phyloP scores from a whole-genome alignment of 345 rosid species.

The Mangifera indica region DNA sequence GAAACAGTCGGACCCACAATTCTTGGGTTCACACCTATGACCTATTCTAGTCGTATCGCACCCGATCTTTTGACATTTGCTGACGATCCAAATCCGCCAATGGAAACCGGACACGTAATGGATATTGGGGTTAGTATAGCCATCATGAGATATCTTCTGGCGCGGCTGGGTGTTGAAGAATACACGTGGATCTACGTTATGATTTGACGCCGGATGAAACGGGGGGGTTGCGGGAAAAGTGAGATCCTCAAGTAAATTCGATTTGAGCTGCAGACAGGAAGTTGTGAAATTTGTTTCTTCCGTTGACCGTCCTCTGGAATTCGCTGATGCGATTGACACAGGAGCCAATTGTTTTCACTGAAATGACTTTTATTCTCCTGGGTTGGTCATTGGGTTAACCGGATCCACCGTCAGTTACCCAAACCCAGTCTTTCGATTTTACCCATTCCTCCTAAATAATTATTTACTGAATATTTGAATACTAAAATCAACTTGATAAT shows the following conservation, averaged over 20 bases:
- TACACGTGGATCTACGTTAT: conserved; percentile 1
- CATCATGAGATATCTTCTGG: not conserved
- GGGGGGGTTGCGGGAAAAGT: conserved; percentile 9
- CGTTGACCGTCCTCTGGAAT: not conserved
- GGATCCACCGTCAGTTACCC: not conserved
- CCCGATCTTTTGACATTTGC: conserved; percentile 12
- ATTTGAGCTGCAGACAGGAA: not conserved
- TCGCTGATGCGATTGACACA: not conserved
- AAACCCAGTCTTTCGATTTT: not conserved
- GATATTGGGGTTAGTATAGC: not conserved
- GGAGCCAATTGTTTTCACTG: conserved; percentile 10
- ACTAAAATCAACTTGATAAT: no score
- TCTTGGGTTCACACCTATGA: conserved; percentile 28
- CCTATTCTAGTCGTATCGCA: conserved; percentile 9
- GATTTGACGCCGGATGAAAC: conserved; percentile 15
- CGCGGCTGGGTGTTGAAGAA: not conserved
- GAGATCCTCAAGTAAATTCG: not conserved
- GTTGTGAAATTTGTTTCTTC: not conserved
- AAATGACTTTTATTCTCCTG: not conserved
- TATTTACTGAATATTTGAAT: no score
- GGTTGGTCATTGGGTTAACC: not conserved
- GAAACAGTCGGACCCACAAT: conserved; percentile 8
- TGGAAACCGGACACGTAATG: not conserved
- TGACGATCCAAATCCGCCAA: not conserved
- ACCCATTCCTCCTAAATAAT: not conserved